Evolutionary conservation across 257 asterid species (phyloP).

Genomic region (Vinca minor): DNA sequence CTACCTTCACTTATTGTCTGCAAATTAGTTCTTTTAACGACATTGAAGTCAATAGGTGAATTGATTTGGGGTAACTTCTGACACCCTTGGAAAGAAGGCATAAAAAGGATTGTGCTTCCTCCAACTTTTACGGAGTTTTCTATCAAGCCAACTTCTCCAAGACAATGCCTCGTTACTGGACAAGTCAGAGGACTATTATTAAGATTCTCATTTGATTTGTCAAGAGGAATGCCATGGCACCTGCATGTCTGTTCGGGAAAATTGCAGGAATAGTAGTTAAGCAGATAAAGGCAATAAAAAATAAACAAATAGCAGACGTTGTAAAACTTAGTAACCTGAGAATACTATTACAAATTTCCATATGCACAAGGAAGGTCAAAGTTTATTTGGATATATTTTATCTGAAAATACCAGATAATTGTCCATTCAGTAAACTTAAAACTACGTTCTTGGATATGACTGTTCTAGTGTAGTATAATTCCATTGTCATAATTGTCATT

Average conservation of each 20-base stretch:
- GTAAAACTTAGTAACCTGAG: not conserved
- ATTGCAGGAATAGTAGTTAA: constrained; percentile 12
- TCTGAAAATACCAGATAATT: not conserved
- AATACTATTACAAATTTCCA: not conserved
- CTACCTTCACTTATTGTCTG: constrained; percentile 76
- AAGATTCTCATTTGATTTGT: constrained; percentile 28
- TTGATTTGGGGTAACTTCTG: constrained; percentile 43
- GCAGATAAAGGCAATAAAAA: not conserved
- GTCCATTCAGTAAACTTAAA: not conserved
- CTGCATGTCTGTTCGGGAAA: constrained; percentile 73
- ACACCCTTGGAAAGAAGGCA: constrained; percentile 76
- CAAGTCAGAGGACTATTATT: constrained; percentile 29
- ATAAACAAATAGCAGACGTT: not conserved
- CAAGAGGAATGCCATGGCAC: constrained; percentile 80
- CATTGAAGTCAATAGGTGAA: constrained; percentile 56
- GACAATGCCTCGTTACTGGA: constrained; percentile 50
- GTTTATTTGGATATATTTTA: not conserved
- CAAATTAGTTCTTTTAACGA: constrained; percentile 69
- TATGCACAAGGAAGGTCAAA: not conserved
- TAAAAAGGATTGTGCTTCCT: constrained; percentile 52
- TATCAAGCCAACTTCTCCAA: constrained; percentile 45
- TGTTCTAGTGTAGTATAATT: not conserved
- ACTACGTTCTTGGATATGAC: not conserved
- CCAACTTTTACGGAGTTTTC: constrained; percentile 71
- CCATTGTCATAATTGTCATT: not conserved